Conservation (phyloP, 495 filamentous ascomycete genomes). For the Aspergillus cristatus region DNA sequence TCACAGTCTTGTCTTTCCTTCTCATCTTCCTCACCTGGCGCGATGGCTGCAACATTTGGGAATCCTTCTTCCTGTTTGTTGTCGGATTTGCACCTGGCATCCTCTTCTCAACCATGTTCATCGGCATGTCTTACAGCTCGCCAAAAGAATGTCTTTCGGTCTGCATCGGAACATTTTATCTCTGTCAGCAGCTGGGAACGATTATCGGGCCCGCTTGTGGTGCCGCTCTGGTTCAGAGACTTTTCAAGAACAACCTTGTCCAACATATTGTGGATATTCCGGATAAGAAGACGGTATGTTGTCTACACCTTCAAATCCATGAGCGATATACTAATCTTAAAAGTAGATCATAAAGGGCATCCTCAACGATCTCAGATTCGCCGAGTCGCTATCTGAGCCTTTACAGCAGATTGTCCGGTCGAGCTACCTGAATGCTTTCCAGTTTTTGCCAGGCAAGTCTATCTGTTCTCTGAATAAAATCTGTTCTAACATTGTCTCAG, state of each 20-base stretch:
- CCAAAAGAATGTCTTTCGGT: background rate
- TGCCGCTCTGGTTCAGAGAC: background rate
- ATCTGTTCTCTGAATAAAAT: background rate
- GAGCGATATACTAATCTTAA: too few relatives aligned
- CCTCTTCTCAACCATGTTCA: constrained; percentile 3
- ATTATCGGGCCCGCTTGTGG: background rate
- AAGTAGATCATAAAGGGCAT: background rate
- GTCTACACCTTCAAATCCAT: background rate
- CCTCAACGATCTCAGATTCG: background rate
- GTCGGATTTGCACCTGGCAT: constrained; percentile 2
- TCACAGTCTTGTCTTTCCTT: background rate
- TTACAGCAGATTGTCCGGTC: background rate
- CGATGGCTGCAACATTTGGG: background rate
- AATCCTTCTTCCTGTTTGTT: constrained; percentile 2
- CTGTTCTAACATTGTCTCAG: background rate
- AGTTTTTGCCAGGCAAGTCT: background rate
- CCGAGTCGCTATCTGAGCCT: background rate
- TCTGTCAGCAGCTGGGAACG: background rate
- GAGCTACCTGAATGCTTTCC: background rate
- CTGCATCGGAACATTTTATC: background rate
- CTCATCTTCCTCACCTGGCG: constrained; percentile 4
- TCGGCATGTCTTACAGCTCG: constrained; percentile 1
- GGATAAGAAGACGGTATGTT: background rate
- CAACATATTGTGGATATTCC: background rate
- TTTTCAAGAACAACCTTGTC: background rate